Evolutionary conservation across 163 green algal genomes (phyloP).

Genomic region (Chlorella variabilis): DNA sequence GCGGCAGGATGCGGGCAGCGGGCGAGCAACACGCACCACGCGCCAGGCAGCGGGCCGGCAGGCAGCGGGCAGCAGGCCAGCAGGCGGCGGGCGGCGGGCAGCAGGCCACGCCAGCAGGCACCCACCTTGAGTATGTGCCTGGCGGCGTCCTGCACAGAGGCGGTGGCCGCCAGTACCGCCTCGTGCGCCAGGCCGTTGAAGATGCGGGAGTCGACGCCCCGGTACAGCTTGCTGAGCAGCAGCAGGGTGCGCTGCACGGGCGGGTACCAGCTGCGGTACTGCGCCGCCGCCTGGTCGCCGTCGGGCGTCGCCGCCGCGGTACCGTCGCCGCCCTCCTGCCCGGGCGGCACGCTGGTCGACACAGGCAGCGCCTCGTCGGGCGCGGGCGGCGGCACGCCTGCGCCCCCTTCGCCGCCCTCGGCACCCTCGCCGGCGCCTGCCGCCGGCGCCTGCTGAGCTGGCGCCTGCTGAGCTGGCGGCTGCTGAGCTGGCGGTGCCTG

Average conservation of each 20-base stretch:
- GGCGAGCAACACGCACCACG: too few relatives aligned
- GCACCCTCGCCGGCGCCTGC: not conserved
- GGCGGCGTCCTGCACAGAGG: conserved; percentile 72
- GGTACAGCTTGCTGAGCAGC: conserved; percentile 92
- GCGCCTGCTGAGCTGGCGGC: not conserved
- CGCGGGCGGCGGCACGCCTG: not conserved
- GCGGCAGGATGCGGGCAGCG: too few relatives aligned
- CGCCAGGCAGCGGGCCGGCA: too few relatives aligned
- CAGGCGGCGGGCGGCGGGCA: too few relatives aligned
- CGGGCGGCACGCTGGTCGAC: not conserved
- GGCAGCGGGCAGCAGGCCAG: too few relatives aligned
- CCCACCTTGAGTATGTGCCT: conserved; percentile 46
- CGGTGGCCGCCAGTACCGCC: conserved; percentile 80
- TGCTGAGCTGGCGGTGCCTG: conserved; percentile 33
- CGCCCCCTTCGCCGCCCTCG: not conserved
- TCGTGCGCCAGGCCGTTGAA: conserved; percentile 95
- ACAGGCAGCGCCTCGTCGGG: not conserved
- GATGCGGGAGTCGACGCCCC: conserved; percentile 76
- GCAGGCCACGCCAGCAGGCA: not conserved
- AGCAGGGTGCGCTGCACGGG: conserved; percentile 82
- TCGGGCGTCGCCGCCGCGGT: not conserved
- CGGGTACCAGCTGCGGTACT: conserved; percentile 75
- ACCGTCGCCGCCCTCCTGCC: conserved; percentile 22
- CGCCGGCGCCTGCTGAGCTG: not conserved
- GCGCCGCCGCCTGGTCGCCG: conserved; percentile 11